Conservation (phyloP, 495 filamentous ascomycete genomes). For the Penicillium manginii region DNA sequence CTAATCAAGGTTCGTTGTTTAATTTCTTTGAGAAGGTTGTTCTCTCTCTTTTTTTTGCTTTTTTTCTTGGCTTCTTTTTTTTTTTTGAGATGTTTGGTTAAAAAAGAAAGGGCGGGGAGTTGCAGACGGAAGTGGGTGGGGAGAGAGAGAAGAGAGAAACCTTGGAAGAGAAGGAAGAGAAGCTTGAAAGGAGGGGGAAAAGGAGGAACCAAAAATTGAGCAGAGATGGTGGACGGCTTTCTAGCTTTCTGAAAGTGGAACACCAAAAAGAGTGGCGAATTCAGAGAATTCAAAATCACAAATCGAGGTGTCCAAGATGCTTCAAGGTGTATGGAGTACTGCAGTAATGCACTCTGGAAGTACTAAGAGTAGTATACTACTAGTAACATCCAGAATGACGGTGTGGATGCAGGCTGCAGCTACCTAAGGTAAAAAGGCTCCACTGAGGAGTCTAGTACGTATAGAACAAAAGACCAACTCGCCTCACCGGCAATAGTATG, state of each 20-base stretch:
- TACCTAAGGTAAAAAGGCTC: not conserved
- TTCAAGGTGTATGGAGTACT: not conserved
- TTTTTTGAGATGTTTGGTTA: not conserved
- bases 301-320: not conserved
- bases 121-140: too few species aligned
- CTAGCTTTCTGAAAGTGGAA: not conserved
- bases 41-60: constrained; percentile 2
- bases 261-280: not conserved
- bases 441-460: not conserved
- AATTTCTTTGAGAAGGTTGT: constrained; percentile 17
- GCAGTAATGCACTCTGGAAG: too few species aligned
- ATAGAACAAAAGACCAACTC: too few species aligned
- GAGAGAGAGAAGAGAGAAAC: not conserved
- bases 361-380: not conserved
- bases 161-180: constrained; percentile 1
- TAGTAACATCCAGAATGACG: constrained; percentile 3
- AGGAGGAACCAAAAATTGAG: too few species aligned
- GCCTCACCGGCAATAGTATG: not conserved
- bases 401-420: constrained; percentile 20
- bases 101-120: not conserved
- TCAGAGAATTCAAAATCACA: not conserved
- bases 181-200: not conserved
- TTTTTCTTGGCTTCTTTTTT: constrained; percentile 7
- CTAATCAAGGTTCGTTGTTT: not conserved
- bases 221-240: not conserved